Percentiles rank a stretch among this genome's conserved stretches.
phyloP scores from a whole-genome alignment of 2,329 filamentous ascomycete genomes.

The Arthrobotrys musiformis region DNA sequence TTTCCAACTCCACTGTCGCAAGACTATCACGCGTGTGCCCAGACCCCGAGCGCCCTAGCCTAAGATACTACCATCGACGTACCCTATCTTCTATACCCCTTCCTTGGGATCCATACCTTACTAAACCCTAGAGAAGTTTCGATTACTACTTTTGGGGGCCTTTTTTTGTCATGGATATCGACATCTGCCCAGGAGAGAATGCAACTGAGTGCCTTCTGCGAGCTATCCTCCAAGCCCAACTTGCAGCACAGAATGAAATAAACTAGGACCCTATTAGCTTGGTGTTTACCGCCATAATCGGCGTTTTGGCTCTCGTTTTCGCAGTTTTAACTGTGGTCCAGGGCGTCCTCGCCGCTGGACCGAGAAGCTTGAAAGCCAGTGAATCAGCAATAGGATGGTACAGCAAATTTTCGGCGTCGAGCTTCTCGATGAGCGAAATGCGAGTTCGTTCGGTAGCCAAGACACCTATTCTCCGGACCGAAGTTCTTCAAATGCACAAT shows the following conservation, averaged over 20 bases:
- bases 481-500: neutral
- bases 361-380: slow-evolving; percentile 20
- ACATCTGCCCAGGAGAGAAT: slow-evolving; percentile 10
- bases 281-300: slow-evolving; percentile 15
- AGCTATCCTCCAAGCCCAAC: neutral
- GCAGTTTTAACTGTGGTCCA: slow-evolving; percentile 16
- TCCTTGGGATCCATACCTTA: no score
- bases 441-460: slow-evolving; percentile 16
- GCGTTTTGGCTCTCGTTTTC: slow-evolving; percentile 1
- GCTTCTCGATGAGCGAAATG: slow-evolving; percentile 24
- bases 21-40: no score
- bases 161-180: neutral
- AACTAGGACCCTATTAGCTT: slow-evolving; percentile 34
- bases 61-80: no score
- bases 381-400: slow-evolving; percentile 31
- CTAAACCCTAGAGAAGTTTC: no score
- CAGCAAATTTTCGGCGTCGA: slow-evolving; percentile 7
- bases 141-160: no score
- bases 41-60: no score
- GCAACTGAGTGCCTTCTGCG: slow-evolving; percentile 18
- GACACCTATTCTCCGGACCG: slow-evolving; percentile 2
- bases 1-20: no score
- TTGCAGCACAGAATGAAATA: neutral
- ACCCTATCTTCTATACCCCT: no score
- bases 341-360: slow-evolving; percentile 4